Percentiles rank a stretch among this genome's conserved stretches.
These are phyloP conservation scores for Trametes villosa DNA, from an alignment of 768 basidiomycete genomes.

Conservation along the genomic window DNA sequence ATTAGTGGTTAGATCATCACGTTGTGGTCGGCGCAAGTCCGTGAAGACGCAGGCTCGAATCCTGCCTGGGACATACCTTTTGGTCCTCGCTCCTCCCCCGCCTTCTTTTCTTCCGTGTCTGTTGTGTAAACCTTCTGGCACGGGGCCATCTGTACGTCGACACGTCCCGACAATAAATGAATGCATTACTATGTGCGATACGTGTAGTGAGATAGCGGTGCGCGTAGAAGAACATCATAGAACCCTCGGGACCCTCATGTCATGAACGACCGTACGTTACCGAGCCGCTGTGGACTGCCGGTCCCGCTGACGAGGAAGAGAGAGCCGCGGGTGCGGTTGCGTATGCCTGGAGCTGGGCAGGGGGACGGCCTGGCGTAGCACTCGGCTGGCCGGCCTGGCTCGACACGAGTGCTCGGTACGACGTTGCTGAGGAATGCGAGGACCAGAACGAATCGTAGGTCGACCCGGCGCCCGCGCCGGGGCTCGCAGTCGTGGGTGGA, in stretches of 20 bases:
- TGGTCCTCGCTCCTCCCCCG: background rate
- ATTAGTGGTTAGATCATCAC: constrained; percentile 13
- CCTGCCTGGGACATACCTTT: background rate
- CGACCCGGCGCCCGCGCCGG: constrained; percentile 8
- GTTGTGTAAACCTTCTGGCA: background rate
- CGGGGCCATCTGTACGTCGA: too few species aligned
- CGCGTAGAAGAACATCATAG: too few species aligned
- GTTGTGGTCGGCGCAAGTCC: constrained; percentile 3
- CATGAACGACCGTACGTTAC: too few species aligned
- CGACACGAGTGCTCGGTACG: constrained; percentile 14
- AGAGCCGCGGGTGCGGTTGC: constrained; percentile 12
- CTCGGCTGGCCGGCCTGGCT: background rate
- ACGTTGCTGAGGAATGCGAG: constrained; percentile 20
- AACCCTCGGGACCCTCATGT: too few species aligned
- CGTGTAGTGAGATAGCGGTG: too few species aligned
- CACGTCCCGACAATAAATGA: too few species aligned
- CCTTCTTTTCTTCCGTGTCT: background rate
- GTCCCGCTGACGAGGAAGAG: background rate
- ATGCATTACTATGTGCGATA: too few species aligned
- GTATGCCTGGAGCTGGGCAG: constrained; percentile 8
- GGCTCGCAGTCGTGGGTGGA: background rate
- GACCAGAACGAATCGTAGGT: constrained; percentile 31
- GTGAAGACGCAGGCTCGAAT: constrained; percentile 12
- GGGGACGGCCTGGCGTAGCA: background rate
- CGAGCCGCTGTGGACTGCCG: too few species aligned